Conservation (phyloP, 1,139 yeast species). For the Lodderomyces parapsilosis region DNA sequence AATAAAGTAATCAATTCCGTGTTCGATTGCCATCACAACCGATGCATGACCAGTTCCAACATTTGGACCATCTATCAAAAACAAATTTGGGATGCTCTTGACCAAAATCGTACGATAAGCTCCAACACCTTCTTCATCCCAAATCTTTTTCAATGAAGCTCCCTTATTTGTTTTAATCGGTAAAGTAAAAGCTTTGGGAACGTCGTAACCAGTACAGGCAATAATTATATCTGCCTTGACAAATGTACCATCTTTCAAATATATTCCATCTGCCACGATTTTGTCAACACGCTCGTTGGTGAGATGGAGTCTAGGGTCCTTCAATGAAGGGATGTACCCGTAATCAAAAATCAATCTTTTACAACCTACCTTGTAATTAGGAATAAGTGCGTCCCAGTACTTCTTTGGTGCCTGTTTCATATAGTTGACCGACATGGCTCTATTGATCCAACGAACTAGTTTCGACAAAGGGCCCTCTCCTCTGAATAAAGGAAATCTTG, state of each 20-base stretch:
- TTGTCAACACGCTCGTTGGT: constrained; percentile 24
- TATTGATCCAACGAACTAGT: constrained; percentile 25
- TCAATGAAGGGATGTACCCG: constrained; percentile 32
- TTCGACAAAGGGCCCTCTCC: constrained; percentile 29
- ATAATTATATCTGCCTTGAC: constrained; percentile 41
- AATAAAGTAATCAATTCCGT: constrained; percentile 26
- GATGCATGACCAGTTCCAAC: constrained; percentile 48
- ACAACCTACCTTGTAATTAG: constrained; percentile 44
- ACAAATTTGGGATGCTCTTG: constrained; percentile 37
- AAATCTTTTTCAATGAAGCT: constrained; percentile 18
- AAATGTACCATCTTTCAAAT: constrained; percentile 28
- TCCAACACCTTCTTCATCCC: constrained; percentile 32
- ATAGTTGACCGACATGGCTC: constrained; percentile 22
- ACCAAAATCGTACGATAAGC: constrained; percentile 39
- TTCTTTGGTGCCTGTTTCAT: constrained; percentile 37
- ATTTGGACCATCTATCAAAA: constrained; percentile 42
- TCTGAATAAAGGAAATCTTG: constrained; percentile 34
- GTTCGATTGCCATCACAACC: constrained; percentile 42
- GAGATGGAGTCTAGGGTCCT: constrained; percentile 31
- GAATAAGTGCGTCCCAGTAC: constrained; percentile 32
- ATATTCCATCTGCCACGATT: constrained; percentile 30
- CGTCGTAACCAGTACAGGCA: constrained; percentile 45
- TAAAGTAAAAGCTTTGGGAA: constrained; percentile 21
- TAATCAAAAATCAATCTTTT: constrained; percentile 43
- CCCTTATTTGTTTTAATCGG: constrained; percentile 30